A percentile compares a stretch with the other conserved stretches of the same genome.
Conservation (phyloP, 1,284 basidiomycete species). For the Sporisorium graminicola region DNA sequence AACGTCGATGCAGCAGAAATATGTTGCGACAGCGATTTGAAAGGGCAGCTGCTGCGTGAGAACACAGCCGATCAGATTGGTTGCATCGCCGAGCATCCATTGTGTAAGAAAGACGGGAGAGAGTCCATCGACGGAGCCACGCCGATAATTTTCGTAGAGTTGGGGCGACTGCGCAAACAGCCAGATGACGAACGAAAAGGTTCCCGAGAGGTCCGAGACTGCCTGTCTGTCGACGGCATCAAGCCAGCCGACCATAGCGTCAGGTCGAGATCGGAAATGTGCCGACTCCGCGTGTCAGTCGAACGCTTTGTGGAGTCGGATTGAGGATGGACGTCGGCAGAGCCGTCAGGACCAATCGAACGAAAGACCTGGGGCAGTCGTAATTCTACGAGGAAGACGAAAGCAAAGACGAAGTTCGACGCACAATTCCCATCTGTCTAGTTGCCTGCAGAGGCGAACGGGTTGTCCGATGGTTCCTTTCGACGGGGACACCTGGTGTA, state of each 20-base stretch:
- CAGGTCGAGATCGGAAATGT: constrained; percentile 1
- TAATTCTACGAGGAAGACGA: neutral
- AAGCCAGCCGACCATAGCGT: constrained; percentile 22
- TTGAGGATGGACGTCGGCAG: neutral
- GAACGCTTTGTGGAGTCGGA: neutral
- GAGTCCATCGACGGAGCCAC: constrained; percentile 62
- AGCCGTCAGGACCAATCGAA: neutral
- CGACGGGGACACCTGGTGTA: no score
- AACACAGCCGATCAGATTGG: constrained; percentile 65
- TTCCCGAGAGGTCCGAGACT: constrained; percentile 56
- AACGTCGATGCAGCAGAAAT: constrained; percentile 63
- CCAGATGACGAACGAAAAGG: constrained; percentile 62
- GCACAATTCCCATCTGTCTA: neutral
- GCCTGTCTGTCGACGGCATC: constrained; percentile 35
- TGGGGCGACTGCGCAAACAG: constrained; percentile 68
- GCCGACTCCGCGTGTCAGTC: neutral
- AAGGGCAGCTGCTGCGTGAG: constrained; percentile 66
- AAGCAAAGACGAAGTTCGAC: neutral
- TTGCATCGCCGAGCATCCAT: constrained; percentile 68
- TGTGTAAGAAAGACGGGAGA: constrained; percentile 65
- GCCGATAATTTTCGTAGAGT: constrained; percentile 63
- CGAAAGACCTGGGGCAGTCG: neutral
- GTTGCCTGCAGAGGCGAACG: neutral
- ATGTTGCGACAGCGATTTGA: constrained; percentile 63
- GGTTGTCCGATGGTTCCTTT: neutral